Percentiles rank a stretch among this genome's conserved stretches.
Evolutionary conservation across 495 filamentous ascomycete species (phyloP).

Genomic region (Podospora conica): DNA sequence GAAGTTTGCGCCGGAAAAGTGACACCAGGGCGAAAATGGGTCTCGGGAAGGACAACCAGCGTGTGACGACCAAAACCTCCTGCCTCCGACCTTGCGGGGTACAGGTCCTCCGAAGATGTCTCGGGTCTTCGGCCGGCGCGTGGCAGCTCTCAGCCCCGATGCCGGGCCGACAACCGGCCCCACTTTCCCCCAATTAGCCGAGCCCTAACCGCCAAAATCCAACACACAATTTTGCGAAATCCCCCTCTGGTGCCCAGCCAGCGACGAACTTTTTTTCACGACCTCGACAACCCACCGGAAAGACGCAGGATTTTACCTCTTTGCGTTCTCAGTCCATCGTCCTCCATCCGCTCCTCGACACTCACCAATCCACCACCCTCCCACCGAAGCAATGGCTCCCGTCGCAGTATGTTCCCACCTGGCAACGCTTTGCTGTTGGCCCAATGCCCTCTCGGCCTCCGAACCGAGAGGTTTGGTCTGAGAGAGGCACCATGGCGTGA

Average conservation of each 20-base stretch:
- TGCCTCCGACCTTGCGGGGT: background rate
- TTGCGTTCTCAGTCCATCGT: slow-evolving; percentile 48
- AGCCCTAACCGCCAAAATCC: slow-evolving; percentile 21
- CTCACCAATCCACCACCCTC: slow-evolving; percentile 11
- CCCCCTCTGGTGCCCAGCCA: background rate
- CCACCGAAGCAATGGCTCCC: slow-evolving; percentile 49
- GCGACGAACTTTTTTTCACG: slow-evolving; percentile 8
- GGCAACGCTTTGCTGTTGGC: slow-evolving; percentile 86
- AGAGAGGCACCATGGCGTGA: slow-evolving; percentile 49
- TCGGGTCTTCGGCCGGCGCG: background rate
- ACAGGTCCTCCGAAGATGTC: background rate
- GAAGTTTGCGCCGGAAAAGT: background rate
- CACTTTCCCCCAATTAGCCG: slow-evolving; percentile 1
- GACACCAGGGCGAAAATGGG: background rate
- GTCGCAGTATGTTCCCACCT: slow-evolving; percentile 65
- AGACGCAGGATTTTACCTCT: slow-evolving; percentile 56
- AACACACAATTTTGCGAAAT: slow-evolving; percentile 19
- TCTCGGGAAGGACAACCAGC: background rate
- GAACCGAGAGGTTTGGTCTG: slow-evolving; percentile 7
- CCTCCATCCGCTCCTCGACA: slow-evolving; percentile 5
- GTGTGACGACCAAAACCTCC: background rate
- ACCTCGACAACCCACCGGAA: slow-evolving; percentile 16
- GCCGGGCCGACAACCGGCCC: background rate
- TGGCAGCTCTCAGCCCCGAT: background rate
- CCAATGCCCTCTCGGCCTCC: slow-evolving; percentile 34